Evolutionary conservation across 176 grass and related monocot species (phyloP), one percentile per base, ranked within the genome.

Genomic region (Oryza nivara): DNA sequence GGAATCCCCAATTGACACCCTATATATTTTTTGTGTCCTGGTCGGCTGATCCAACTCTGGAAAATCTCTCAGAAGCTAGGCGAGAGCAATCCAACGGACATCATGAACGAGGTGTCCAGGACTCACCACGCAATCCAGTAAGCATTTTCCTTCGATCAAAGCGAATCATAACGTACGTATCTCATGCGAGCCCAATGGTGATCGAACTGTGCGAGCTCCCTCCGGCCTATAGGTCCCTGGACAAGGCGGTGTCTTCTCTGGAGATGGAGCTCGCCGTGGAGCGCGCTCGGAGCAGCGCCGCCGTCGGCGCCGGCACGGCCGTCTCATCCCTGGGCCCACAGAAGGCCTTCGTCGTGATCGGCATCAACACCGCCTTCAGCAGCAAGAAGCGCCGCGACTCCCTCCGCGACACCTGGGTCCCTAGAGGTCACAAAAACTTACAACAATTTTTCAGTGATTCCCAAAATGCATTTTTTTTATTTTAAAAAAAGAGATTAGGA

Each of bases 341-440:
- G 86, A 97, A 97, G 85, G 95, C 86, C 13, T 94, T 92, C 88
- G 90, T 90, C 16, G 95, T 94, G 46, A 81, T 97, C 74, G 95
- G 95, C 67, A 92, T 97, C 77, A 97, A 97, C 87, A 97, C 92
- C 28, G 95, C 88, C 54, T 97, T 97, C 80, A 94, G 84, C 70
- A 94, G 90, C 83, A 88, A 67, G 75, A 92, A 86, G 77, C 89
- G 95, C 65, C 95, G 95, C 20, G 86, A 97, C 75, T 92, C 95
- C 45, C 86, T 97, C 72, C 88, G 95, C 28, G 84, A 94, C 71
- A 97, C 95, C 26, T 97, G 92, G 95, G 89, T 97, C 12, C 95
- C 92, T 58, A 77, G 68, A 88, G 94, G 94, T 92, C 13, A 54
- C 5, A 16, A 44, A 32, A 32, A 32, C 30, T 32, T 3, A 3